phyloP scores from a whole-genome alignment of 1,284 basidiomycete species.

The Pterulicium gracile region DNA sequence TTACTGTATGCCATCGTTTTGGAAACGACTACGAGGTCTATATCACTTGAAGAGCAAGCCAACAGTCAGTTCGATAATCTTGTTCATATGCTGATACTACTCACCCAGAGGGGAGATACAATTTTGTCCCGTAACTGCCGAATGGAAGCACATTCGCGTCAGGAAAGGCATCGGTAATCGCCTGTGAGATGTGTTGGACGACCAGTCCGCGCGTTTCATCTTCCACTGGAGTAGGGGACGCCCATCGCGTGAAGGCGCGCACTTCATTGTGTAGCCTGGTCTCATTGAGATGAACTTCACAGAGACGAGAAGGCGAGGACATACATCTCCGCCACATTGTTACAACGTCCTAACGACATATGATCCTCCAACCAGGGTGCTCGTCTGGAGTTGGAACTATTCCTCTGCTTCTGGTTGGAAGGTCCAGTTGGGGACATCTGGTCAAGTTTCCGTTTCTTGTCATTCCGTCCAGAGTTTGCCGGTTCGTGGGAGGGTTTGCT shows the following conservation, averaged over 20 bases:
- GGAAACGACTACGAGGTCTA: slow-evolving; percentile 67
- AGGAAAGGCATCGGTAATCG: slow-evolving; percentile 57
- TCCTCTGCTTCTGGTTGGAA: slow-evolving; percentile 46
- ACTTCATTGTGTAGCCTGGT: slow-evolving; percentile 85
- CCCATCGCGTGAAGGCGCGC: slow-evolving; percentile 76
- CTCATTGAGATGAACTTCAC: slow-evolving; percentile 7
- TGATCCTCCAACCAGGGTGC: slow-evolving; percentile 77
- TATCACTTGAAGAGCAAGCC: slow-evolving; percentile 40
- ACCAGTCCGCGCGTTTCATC: slow-evolving; percentile 76
- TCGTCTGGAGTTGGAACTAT: slow-evolving; percentile 45
- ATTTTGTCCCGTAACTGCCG: slow-evolving; percentile 88
- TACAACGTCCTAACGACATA: slow-evolving; percentile 61
- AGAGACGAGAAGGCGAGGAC: slow-evolving; percentile 18
- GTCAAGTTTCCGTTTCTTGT: slow-evolving; percentile 18
- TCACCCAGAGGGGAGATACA: slow-evolving; percentile 90
- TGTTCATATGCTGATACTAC: slow-evolving; percentile 17
- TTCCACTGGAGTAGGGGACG: slow-evolving; percentile 79
- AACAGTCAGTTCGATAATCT: slow-evolving; percentile 5
- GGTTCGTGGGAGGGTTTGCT: slow-evolving; percentile 20
- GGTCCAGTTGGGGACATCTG: slow-evolving; percentile 34
- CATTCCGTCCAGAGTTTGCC: slow-evolving; percentile 16
- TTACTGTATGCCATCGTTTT: slow-evolving; percentile 51
- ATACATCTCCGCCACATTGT: slow-evolving; percentile 75
- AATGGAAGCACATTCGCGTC: slow-evolving; percentile 84
- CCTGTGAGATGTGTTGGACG: slow-evolving; percentile 63